These are phyloP conservation scores for Pythium aquatile DNA, from an alignment of 352 stramenopile genomes.

Conservation along the genomic window DNA sequence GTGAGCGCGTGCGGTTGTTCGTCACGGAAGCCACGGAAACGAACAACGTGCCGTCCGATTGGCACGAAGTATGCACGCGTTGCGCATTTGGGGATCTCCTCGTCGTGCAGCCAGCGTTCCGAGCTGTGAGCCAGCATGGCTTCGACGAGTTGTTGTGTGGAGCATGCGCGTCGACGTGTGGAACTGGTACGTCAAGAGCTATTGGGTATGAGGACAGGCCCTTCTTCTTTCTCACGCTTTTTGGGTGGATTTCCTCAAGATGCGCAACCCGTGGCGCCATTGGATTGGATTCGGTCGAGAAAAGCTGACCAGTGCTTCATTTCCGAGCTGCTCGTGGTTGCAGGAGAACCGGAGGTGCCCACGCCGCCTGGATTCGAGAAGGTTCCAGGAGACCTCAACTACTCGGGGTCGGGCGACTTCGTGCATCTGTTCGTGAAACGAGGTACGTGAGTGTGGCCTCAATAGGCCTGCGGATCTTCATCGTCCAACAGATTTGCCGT, in stretches of 20 bases:
- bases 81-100: constrained; percentile 48
- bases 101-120: constrained; percentile 57
- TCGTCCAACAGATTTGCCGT: too few species aligned
- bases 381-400: constrained; percentile 59
- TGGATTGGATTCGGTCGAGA: constrained; percentile 43
- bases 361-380: constrained; percentile 54
- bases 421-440: constrained; percentile 72
- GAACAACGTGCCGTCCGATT: constrained; percentile 32
- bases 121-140: constrained; percentile 12
- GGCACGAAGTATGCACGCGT: constrained; percentile 61
- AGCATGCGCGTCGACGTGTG: constrained; percentile 63
- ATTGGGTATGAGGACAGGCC: too few species aligned
- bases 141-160: constrained; percentile 46
- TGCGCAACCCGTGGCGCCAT: constrained; percentile 38
- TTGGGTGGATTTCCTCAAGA: constrained; percentile 19
- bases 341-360: constrained; percentile 49
- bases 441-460: constrained; percentile 20
- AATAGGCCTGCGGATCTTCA: too few species aligned
- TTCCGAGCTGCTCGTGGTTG: constrained; percentile 57
- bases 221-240: neutral
- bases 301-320: constrained; percentile 48
- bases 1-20: constrained; percentile 19
- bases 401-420: constrained; percentile 58
- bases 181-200: constrained; percentile 37
- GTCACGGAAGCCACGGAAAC: neutral